Evolutionary conservation across 2,329 filamentous ascomycete genomes (phyloP), one percentile per base, ranked within the genome.

Genomic region (Ceratocystis lukuohia): DNA sequence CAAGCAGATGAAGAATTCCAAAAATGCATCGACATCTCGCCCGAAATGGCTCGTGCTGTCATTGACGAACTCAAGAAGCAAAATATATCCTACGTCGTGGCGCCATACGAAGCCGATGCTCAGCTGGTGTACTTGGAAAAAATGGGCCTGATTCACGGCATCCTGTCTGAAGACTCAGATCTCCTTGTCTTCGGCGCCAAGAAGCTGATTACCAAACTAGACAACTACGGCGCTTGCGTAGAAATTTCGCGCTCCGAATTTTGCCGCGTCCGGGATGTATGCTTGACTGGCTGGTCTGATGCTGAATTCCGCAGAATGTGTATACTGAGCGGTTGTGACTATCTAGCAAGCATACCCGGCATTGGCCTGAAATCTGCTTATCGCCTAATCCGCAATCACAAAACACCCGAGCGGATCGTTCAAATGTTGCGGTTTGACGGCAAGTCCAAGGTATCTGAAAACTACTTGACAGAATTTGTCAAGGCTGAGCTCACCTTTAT

Each of bases 51-150:
- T 6, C 85, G 89, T 5, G 82, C 89, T 70, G 78, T 97, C 65
- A 99, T 99, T 67, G 91, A 96, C 70, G 90, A 96, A 74, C 80
- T 97, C 71, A 96, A 95, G 77, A 84, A 84, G 72, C 79, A 87
- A 72, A 82, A 85, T 48, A 82, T 99, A 17, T 83, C 90, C 67
- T 97, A 96, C 73, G 81, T 99, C 66, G 95, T 99, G 20, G 94
- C 94, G 0, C 94, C 94, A 0, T 99, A 96, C 76, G 94, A 99
- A 79, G 94, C 94, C 61, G 94, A 99, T 75, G 88, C 93, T n/a
- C 93, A 99, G 75, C 82, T 99, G 71, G 92, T 91, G 30, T 99
- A 97, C 73, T 81, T 99, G 46, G 94, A 99, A 76, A 86, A 86
- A 62, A 84, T 90, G 68, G 93, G 93, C 0, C 79, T 92, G 63